Base-by-base conservation (phyloP, 192 early-diverging fungal species). In the Entomortierella lignicola region DNA sequence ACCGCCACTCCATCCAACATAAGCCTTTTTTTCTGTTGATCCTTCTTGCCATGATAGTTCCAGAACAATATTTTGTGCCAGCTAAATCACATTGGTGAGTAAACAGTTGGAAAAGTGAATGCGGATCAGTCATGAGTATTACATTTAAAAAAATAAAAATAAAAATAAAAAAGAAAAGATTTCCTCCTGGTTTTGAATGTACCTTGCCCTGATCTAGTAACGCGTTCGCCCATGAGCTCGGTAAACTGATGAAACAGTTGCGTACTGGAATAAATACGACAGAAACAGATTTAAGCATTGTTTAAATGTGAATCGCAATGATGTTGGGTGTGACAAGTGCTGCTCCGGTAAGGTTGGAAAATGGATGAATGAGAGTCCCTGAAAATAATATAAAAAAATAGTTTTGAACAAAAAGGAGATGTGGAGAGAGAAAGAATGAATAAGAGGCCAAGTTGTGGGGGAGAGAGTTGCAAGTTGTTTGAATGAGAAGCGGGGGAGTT, bases 231-330 rank as follows among this genome's bases (percentile, higher is more conserved):
- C 94, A 96, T 20, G 86, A 83, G 11, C 83, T 59, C 4, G 94
- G 94, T 31, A 96, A 66, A 71, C 92, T 93, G 53, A 93, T 90
- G 53, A 93, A 85, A 77, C 92, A 91, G 11, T 91, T 86, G 8
- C 84, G 70, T 50, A 94, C 66, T 29, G 91, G 89, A 8, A 83
- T 77, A 55, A 92, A 91, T 23, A 84, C 83, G 30, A 94, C 84
- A n/a, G 86, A 83, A 56, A 92, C 82, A 39, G 79, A 83, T 71
- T 91, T 88, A 15, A 85, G 82, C 91, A 91, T 91, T 55, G 64
- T 37, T 23, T 20, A 32, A 37, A 17, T 17, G 25, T 10, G 34
- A 10, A 10, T 37, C 10, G 34, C 5, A 7, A 10, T 7, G 34
- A 37, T 37, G 34, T 37, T 37, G 10, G 34, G 34, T 37, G 34